phyloP scores from a whole-genome alignment of 352 stramenopile genomes.

The Thalassiosira mediterranea region DNA sequence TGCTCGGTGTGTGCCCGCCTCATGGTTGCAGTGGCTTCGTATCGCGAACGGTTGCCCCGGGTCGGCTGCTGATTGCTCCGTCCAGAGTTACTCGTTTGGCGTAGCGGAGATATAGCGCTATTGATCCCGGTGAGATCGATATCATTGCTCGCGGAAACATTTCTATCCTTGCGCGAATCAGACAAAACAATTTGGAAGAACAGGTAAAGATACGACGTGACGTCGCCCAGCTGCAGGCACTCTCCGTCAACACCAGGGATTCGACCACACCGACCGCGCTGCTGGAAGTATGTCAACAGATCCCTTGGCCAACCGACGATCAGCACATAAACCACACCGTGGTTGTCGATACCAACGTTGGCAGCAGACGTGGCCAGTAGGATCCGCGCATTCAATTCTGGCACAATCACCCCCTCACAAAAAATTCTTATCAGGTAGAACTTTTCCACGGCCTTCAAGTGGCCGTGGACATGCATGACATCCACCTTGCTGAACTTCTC shows the following conservation, averaged over 20 bases:
- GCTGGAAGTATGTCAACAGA: conserved; percentile 1
- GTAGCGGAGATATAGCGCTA: background rate
- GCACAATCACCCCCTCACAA: background rate
- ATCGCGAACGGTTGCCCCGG: too few species aligned
- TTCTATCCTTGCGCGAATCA: background rate
- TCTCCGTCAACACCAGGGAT: too few species aligned
- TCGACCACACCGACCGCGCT: background rate
- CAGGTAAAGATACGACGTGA: background rate
- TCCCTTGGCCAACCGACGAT: background rate
- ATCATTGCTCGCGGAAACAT: background rate
- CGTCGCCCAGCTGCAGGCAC: too few species aligned
- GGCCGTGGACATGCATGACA: conserved; percentile 1
- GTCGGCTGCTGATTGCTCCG: too few species aligned
- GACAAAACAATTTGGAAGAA: background rate
- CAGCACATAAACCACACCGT: background rate
- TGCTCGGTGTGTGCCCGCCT: background rate
- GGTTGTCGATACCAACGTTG: conserved; percentile 10
- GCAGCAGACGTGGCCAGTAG: conserved; percentile 6
- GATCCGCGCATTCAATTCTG: background rate
- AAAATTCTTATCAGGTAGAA: conserved; percentile 5
- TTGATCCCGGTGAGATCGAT: background rate
- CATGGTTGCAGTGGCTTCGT: background rate
- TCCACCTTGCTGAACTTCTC: background rate
- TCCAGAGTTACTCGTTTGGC: background rate
- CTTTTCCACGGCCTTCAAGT: conserved; percentile 1